Evolutionary conservation across 306 rosid genomes (phyloP), one percentile per base, ranked within the genome.

Genomic region (Herpetospermum pedunculosum): DNA sequence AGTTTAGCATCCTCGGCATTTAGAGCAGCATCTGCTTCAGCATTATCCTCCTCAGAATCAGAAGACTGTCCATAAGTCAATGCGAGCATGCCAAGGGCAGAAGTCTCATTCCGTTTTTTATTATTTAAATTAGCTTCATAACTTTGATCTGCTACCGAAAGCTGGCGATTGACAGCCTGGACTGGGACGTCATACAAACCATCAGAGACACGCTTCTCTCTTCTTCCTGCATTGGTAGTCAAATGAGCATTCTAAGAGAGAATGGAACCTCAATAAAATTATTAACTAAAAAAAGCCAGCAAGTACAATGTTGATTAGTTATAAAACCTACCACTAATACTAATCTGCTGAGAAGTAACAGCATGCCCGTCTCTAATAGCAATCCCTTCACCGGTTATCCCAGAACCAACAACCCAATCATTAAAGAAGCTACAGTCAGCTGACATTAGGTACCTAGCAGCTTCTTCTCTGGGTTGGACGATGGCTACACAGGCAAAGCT

Each of bases 401-500:
- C 90, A 71, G 96, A 86, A 77, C 87, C 92, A 82, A 79, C 96
- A 70, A 62, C 79, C 96, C 92, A 89, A 85, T 89, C 96, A 77
- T 86, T 88, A 73, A 91, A 89, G 95, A 82, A 84, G 84, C 97
- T 89, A 83, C 93, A 81, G 75, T 89, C 96, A 78, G 97, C 96
- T 26, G 99, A 84, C 96, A 88, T 88, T 60, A 91, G 92, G 84
- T 91, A 84, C 81, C 96, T 85, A 78, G 99, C 85, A 2, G 99
- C 91, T 64, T 87, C 81, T 76, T 95, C 96, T 79, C 79, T 89
- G 25, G 99, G 99, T 82, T 87, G 97, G 78, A 95, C 78, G 79
- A 95, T 78, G 69, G 99, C 99, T 43, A 89, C 92, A 77, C 99
- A 95, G 35, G 96, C 86, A 85, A 95, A 95, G 88, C 95, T 84